Base-by-base conservation (phyloP, 306 rosid species). In the Ammopiptanthus mongolicus region DNA sequence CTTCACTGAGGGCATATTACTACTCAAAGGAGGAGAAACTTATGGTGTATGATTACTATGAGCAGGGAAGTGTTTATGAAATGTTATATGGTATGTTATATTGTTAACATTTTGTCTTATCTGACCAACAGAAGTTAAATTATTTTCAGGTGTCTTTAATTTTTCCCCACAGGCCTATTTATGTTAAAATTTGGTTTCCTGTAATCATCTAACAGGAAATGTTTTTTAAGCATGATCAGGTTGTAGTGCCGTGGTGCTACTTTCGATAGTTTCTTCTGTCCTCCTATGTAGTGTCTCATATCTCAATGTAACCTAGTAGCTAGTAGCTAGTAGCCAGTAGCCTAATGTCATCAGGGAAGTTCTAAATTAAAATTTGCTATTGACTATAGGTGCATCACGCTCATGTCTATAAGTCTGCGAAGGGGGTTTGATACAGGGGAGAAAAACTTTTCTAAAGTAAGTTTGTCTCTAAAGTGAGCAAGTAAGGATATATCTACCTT, bases 21-120 rank as follows among this genome's bases (percentile, higher is more conserved):
- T 90, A 91, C 63, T 94, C 98, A 18, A 94, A 91, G 79, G 98
- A 91, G 31, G 98, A 94, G 86, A 94, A 94, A 78, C 98, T 94
- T 19, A 81, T 86, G 80, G 97, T 94, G 8, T 87, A 83, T 82
- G 98, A 94, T 68, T 91, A 77, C 77, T 86, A 78, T 37, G 86
- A 87, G 47, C 96, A 85, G 22, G 92, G 98, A 34, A 91, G 96
- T 53, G 89, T 91, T 78, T 91, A 89, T 44, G 65, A 90, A 55
- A 81, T 91, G 86, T 64, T 94, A 39, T 95, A 88, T 65, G 96
- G 98, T 94, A 90, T 29, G 78, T 60, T 72, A 2, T 72, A 2
- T 71, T 46, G 61, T 46, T 57, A 15, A 22, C 55, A 46, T 56
- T 63, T 47, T 56, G 17, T 64, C 67, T 15, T 13, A 42, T 39